phyloP scores from a whole-genome alignment of 352 stramenopile genomes.

The Pythium plurisporium region DNA sequence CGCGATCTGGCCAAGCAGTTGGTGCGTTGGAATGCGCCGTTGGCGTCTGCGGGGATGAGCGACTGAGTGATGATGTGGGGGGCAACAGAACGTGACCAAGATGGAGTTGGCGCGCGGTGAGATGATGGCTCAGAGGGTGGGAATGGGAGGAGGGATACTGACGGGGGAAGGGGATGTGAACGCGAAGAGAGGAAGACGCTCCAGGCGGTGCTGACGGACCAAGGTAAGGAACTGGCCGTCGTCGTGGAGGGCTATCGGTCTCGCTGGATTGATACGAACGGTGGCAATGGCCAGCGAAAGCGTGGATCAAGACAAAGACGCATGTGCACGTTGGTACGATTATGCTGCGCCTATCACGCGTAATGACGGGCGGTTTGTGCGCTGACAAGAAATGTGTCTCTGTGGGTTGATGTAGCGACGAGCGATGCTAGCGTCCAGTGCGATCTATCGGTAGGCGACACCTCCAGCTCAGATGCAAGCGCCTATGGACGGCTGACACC shows the following conservation, averaged over 20 bases:
- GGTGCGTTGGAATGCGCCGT: too few species aligned
- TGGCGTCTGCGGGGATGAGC: too few species aligned
- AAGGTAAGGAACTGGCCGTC: neutral
- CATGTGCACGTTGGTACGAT: too few species aligned
- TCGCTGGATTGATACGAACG: neutral
- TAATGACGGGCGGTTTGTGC: too few species aligned
- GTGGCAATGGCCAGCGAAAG: neutral
- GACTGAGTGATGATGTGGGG: neutral
- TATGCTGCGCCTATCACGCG: too few species aligned
- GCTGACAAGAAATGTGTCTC: too few species aligned
- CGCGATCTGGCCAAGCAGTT: constrained; percentile 57
- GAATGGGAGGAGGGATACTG: neutral
- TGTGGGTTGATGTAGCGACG: neutral
- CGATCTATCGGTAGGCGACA: neutral
- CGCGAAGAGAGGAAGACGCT: constrained; percentile 4
- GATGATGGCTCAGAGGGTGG: constrained; percentile 22
- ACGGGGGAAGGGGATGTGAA: neutral
- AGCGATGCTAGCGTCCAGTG: constrained; percentile 10
- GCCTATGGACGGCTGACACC: neutral
- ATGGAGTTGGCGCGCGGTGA: constrained; percentile 35
- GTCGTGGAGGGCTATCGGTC: too few species aligned
- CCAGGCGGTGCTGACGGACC: constrained; percentile 8
- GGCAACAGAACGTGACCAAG: constrained; percentile 44
- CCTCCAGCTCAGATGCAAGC: neutral
- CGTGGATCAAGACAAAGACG: neutral